Evolutionary conservation across 2,329 filamentous ascomycete species (phyloP).

Genomic region (Diaporthe destruens): DNA sequence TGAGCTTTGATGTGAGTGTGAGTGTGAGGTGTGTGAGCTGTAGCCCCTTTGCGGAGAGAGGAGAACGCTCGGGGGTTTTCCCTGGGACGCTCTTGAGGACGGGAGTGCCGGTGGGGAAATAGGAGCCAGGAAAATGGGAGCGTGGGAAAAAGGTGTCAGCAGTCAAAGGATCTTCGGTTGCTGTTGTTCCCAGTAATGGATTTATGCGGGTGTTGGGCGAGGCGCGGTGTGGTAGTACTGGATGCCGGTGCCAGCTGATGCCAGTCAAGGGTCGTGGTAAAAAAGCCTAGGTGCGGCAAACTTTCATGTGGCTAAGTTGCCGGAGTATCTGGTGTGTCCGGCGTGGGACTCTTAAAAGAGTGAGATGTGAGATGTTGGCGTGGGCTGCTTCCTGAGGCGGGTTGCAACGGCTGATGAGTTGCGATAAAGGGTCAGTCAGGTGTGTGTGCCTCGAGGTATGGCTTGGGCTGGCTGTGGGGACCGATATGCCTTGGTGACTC

Average conservation of each 20-base stretch:
- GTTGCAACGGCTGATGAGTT: constrained; percentile 35
- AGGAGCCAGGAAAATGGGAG: constrained; percentile 35
- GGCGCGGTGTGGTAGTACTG: constrained; percentile 19
- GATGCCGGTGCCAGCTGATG: constrained; percentile 28
- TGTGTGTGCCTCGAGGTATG: constrained; percentile 39
- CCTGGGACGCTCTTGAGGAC: constrained; percentile 10
- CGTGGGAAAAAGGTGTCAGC: constrained; percentile 41
- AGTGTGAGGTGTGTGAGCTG: constrained; percentile 11
- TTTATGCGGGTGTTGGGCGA: constrained; percentile 32
- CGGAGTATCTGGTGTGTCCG: constrained; percentile 25
- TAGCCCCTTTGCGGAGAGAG: constrained; percentile 36
- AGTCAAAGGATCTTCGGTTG: constrained; percentile 33
- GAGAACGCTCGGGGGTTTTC: constrained; percentile 42
- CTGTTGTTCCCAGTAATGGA: constrained; percentile 34
- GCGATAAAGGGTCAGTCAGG: constrained; percentile 34
- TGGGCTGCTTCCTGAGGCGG: constrained; percentile 24
- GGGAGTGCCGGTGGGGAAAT: constrained; percentile 40
- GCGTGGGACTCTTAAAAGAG: constrained; percentile 9
- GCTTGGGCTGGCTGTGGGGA: constrained; percentile 38
- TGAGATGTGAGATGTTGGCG: constrained; percentile 28
- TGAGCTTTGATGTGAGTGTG: constrained; percentile 47
- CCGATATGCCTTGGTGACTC: constrained; percentile 33
- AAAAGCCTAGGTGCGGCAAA: constrained; percentile 30
- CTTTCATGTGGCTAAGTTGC: constrained; percentile 19
- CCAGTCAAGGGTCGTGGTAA: constrained; percentile 29